Evolutionary conservation across 176 grass and related monocot genomes (phyloP).

Genomic region (Eremochloa ophiuroides): DNA sequence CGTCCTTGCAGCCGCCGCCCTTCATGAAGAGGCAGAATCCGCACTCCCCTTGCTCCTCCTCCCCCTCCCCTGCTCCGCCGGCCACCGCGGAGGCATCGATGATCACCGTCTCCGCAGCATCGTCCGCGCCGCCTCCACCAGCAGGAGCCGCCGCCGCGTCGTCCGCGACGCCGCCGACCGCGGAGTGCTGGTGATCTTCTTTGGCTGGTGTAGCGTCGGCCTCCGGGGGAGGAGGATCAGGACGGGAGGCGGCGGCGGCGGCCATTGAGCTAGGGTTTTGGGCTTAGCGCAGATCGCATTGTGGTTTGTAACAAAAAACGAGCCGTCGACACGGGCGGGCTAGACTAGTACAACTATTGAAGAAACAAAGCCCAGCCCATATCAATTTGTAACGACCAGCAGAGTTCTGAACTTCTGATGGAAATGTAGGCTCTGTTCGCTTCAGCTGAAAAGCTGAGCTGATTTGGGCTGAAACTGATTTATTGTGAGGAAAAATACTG

Average conservation of each 20-base stretch:
- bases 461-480: too few relatives aligned
- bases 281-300: not conserved
- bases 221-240: not conserved
- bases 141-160: not conserved
- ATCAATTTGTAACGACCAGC: too few relatives aligned
- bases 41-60: constrained; percentile 68
- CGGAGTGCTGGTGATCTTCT: not conserved
- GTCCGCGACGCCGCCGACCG: not conserved
- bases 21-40: constrained; percentile 97
- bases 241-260: constrained; percentile 10
- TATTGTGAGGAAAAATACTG: too few relatives aligned
- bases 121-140: not conserved
- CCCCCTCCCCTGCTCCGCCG: constrained; percentile 2
- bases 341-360: too few relatives aligned
- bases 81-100: constrained; percentile 1
- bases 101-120: constrained; percentile 16
- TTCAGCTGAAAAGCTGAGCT: too few relatives aligned
- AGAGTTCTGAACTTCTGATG: too few relatives aligned
- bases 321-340: too few relatives aligned
- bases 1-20: constrained; percentile 86
- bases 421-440: too few relatives aligned
- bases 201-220: not conserved
- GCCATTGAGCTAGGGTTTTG: constrained; percentile 40
- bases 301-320: too few relatives aligned
- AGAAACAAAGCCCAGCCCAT: too few relatives aligned